Evolutionary conservation across 2,329 filamentous ascomycete species (phyloP).

Genomic region (Penicillium decumbens): DNA sequence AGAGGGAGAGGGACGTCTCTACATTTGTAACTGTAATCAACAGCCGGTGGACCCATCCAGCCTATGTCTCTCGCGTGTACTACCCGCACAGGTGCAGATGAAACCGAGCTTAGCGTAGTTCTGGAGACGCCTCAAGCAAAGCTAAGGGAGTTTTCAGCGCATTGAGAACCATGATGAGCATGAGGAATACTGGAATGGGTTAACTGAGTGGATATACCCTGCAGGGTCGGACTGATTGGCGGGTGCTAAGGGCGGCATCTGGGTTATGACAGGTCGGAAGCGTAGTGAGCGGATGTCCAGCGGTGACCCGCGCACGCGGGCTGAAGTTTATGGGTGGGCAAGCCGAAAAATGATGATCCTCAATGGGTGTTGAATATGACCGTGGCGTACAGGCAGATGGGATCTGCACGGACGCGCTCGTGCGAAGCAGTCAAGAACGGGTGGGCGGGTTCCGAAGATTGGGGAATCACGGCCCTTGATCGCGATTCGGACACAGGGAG

Average conservation of each 20-base stretch:
- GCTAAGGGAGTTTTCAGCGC: constrained; percentile 8
- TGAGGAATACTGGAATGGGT: constrained; percentile 10
- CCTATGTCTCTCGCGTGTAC: constrained; percentile 1
- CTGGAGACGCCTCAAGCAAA: constrained; percentile 2
- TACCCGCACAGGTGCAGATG: constrained; percentile 7
- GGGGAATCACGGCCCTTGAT: constrained; percentile 14
- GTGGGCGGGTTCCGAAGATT: constrained; percentile 7
- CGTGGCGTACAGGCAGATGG: constrained; percentile 10
- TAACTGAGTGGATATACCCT: constrained; percentile 6
- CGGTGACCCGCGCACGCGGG: constrained; percentile 11
- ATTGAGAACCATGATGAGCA: constrained; percentile 9
- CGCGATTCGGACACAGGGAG: constrained; percentile 4
- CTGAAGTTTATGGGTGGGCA: constrained; percentile 10
- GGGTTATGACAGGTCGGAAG: constrained; percentile 15
- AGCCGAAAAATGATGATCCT: constrained; percentile 1
- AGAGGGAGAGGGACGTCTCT: not conserved
- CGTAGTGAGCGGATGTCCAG: constrained; percentile 4
- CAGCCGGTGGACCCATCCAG: not conserved
- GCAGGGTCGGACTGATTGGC: constrained; percentile 12
- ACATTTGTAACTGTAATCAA: constrained; percentile 16
- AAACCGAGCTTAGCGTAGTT: constrained; percentile 4
- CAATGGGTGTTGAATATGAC: constrained; percentile 6
- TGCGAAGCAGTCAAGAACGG: constrained; percentile 19
- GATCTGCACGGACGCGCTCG: constrained; percentile 14
- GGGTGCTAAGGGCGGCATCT: constrained; percentile 4